Conservation (phyloP, 345 rosid genomes). For the Nasturtium officinale region DNA sequence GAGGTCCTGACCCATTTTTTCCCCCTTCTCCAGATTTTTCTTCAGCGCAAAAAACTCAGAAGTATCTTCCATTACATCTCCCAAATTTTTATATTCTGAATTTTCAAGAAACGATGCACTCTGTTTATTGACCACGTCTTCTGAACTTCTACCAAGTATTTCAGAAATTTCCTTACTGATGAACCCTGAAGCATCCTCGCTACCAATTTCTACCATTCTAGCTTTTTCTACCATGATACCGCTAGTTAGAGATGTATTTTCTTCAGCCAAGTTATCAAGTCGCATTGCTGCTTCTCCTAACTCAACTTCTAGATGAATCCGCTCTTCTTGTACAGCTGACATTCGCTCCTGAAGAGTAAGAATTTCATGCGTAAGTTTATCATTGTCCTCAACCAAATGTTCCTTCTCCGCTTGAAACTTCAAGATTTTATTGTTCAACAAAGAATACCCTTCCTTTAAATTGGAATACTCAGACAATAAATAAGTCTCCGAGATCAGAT, state of each 20-base stretch:
- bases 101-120: constrained; percentile 39
- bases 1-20: constrained; percentile 55
- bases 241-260: constrained; percentile 51
- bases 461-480: constrained; percentile 55
- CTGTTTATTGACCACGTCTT: constrained; percentile 31
- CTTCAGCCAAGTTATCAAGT: constrained; percentile 58
- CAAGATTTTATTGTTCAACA: constrained; percentile 50
- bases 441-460: constrained; percentile 50
- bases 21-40: constrained; percentile 59
- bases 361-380: constrained; percentile 61
- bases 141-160: constrained; percentile 36
- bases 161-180: constrained; percentile 37
- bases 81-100: constrained; percentile 38
- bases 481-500: constrained; percentile 51
- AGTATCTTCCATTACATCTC: constrained; percentile 46
- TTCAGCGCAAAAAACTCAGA: constrained; percentile 50
- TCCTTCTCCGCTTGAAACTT: constrained; percentile 62
- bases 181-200: constrained; percentile 36
- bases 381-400: constrained; percentile 52
- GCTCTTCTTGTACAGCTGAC: constrained; percentile 49
- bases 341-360: constrained; percentile 56
- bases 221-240: constrained; percentile 48
- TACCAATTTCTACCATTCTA: constrained; percentile 46
- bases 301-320: constrained; percentile 48
- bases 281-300: constrained; percentile 46